phyloP scores from a whole-genome alignment of 495 filamentous ascomycete genomes.

The Penicillium canariense region DNA sequence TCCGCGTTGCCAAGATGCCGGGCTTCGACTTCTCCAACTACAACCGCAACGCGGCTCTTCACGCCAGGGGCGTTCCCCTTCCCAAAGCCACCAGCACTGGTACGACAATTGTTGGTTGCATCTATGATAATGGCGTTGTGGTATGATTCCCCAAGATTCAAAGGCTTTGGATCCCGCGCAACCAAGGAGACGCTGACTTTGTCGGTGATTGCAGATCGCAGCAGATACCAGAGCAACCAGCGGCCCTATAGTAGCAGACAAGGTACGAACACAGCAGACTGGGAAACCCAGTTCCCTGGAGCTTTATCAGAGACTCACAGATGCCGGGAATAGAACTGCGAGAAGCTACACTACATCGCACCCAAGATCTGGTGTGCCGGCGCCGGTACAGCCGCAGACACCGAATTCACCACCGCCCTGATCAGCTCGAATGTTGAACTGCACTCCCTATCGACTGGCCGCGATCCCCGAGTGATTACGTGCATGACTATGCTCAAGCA shows the following conservation, averaged over 20 bases:
- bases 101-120: conserved; percentile 98
- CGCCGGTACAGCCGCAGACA: conserved; percentile 96
- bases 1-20: conserved; percentile 64
- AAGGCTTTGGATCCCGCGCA: background rate
- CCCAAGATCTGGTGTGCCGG: conserved; percentile 99
- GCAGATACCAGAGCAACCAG: conserved; percentile 98
- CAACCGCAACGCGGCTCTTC: conserved; percentile 94
- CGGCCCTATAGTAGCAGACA: conserved; percentile 98
- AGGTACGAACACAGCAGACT: conserved; percentile 64
- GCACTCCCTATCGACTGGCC: conserved; percentile 90
- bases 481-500: conserved; percentile 99
- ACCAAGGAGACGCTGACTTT: conserved; percentile 16
- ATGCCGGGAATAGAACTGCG: conserved; percentile 70
- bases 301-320: background rate
- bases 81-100: conserved; percentile 98
- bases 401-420: conserved; percentile 97
- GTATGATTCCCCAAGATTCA: conserved; percentile 45
- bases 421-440: conserved; percentile 98
- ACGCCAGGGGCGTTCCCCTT: conserved; percentile 86
- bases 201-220: conserved; percentile 62
- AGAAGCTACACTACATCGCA: conserved; percentile 98
- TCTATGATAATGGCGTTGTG: conserved; percentile 95
- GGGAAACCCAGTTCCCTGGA: too few relatives aligned
- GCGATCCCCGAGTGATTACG: conserved; percentile 94
- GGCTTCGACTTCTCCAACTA: conserved; percentile 99